Percentiles rank a stretch among this genome's conserved stretches.
phyloP scores from a whole-genome alignment of 139 green algal genomes.

The Picochlorum sp. region DNA sequence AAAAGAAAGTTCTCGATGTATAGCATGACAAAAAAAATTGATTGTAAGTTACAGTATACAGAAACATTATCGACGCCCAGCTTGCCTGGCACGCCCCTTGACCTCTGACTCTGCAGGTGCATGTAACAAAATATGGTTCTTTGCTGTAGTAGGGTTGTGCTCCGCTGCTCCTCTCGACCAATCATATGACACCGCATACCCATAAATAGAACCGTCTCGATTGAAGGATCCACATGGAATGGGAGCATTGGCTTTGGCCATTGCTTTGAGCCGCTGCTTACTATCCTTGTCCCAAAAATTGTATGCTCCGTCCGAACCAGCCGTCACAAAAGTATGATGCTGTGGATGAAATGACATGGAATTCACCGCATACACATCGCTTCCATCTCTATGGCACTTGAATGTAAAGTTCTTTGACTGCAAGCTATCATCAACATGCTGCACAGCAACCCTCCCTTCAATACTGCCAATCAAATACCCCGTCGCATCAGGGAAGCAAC shows the following conservation, averaged over 20 bases:
- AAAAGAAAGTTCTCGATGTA: neutral
- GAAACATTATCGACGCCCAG: constrained; percentile 4
- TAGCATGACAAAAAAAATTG: neutral
- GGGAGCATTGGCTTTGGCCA: constrained; percentile 59
- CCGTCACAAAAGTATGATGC: constrained; percentile 85
- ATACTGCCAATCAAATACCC: constrained; percentile 89
- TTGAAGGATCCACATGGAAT: constrained; percentile 86
- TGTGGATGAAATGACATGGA: constrained; percentile 84
- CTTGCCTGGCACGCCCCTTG: constrained; percentile 33
- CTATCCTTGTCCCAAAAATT: constrained; percentile 99
- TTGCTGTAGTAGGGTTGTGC: constrained; percentile 58
- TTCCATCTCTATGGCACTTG: constrained; percentile 81
- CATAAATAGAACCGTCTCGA: constrained; percentile 80
- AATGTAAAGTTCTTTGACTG: constrained; percentile 87
- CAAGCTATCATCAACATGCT: constrained; percentile 83
- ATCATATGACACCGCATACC: constrained; percentile 86
- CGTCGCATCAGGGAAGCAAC: constrained; percentile 78
- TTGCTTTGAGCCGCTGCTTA: constrained; percentile 94
- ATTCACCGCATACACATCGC: constrained; percentile 95
- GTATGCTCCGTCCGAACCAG: constrained; percentile 84
- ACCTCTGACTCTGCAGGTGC: constrained; percentile 71
- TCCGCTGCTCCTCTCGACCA: constrained; percentile 80
- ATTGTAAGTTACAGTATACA: neutral
- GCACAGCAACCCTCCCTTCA: constrained; percentile 91
- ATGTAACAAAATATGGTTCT: constrained; percentile 89